Base-by-base conservation (phyloP, 495 filamentous ascomycete genomes). In the Bathelium albidoporum region DNA sequence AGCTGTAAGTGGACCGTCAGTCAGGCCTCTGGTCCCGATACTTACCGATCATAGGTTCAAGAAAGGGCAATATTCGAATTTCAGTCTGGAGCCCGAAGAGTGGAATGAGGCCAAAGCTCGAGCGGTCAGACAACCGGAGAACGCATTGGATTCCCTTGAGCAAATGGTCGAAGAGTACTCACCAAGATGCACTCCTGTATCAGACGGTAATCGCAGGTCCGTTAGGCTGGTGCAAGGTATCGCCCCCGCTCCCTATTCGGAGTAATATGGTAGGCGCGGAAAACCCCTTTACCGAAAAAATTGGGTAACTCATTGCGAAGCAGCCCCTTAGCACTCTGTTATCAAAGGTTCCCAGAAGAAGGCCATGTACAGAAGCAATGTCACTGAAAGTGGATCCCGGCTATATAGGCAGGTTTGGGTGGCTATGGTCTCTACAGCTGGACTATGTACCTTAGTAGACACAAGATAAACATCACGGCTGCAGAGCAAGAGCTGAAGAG, bases 71-170 rank as follows among this genome's bases (percentile, higher is more conserved):
- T 55, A 55, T 29, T 55, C 49, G 20, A 55, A 24, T 29, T 55
- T 55, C 49, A 24, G 29, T 4, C n/a, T 55, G 26, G 49, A 55
- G 49, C 49, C 49, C 29, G 49, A 55, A 55, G 49, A 26, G 49
- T 55, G 49, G 49, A 16, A 55, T 26, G 49, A 55, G 49, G 49
- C 49, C 49, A 55, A 55, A 55, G 49, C 49, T 55, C 49, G 49
- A 55, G 49, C 49, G 29, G 49, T 24, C 49, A 55, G 49, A 55
- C 49, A 55, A 7, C 24, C 49, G 49, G 49, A 29, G 49, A 55
- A 55, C 24, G 49, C 49, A 5, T 26, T 55, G n/a, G 49, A 29
- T 26, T 55, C 29, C 49, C 29, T 55, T 29, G 24, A n/a, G 24
- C n/a, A n/a, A 29, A 55, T 55, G 24, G 24, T 55, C 24, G 49